Percentiles rank a stretch among this genome's conserved stretches.
These are phyloP conservation scores for Hymenoscyphus scutula DNA, from an alignment of 2,329 filamentous ascomycete genomes.

Conservation along the genomic window DNA sequence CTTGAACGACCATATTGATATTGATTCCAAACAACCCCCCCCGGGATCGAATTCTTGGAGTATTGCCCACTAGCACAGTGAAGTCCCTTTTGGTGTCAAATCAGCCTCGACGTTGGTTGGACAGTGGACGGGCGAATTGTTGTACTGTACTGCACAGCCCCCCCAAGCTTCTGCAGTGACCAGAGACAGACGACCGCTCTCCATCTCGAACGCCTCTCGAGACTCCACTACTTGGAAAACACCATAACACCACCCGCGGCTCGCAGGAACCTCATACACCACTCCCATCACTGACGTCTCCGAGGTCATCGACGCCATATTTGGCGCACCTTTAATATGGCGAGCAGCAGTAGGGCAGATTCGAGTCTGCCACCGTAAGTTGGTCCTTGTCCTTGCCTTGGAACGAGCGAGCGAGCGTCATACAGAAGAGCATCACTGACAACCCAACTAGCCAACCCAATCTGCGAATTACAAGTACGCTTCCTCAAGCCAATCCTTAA, in stretches of 20 bases:
- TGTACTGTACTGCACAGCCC: conserved; percentile 31
- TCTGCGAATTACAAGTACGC: conserved; percentile 86
- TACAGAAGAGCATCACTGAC: conserved; percentile 27
- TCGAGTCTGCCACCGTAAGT: conserved; percentile 64
- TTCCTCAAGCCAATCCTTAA: background rate
- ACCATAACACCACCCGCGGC: conserved; percentile 14
- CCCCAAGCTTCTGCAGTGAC: conserved; percentile 18
- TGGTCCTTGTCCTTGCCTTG: conserved; percentile 9
- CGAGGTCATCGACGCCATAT: conserved; percentile 34
- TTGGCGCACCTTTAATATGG: conserved; percentile 42
- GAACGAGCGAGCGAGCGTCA: conserved; percentile 11
- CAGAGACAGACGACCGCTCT: conserved; percentile 8
- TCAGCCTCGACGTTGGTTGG: conserved; percentile 24
- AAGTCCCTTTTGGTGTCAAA: conserved; percentile 18
- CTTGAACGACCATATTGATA: background rate
- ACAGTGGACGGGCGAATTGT: conserved; percentile 21
- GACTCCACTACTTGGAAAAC: conserved; percentile 15
- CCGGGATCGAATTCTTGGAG: background rate
- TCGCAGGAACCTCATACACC: conserved; percentile 11
- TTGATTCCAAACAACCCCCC: background rate
- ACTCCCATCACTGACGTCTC: conserved; percentile 31
- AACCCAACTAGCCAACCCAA: conserved; percentile 66
- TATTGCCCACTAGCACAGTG: conserved; percentile 7
- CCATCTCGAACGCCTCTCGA: conserved; percentile 18
- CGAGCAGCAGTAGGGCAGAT: conserved; percentile 50